These are phyloP conservation scores for Penicillium sclerotiorum DNA, from an alignment of 2,329 filamentous ascomycete genomes.

Conservation along the genomic window DNA sequence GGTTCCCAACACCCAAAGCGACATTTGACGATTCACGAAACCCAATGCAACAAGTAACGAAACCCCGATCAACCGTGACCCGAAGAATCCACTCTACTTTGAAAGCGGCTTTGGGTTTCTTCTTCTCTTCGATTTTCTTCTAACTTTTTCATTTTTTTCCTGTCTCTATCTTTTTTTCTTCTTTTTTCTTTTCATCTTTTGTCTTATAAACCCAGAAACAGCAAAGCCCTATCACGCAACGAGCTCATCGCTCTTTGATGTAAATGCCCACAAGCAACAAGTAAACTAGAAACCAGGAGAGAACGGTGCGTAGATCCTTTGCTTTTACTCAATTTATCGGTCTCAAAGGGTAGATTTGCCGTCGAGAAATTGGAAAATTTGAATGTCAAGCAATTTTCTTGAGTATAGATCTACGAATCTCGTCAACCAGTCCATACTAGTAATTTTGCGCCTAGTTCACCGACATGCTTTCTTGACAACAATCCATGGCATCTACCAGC, in stretches of 20 bases:
- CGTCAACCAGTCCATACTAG: too few species aligned
- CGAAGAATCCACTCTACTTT: too few species aligned
- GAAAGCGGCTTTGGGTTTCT: background rate
- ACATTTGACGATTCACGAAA: slow-evolving; percentile 18
- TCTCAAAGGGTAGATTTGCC: too few species aligned
- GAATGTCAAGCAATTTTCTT: too few species aligned
- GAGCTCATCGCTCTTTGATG: background rate
- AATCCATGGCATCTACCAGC: too few species aligned
- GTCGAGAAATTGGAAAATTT: too few species aligned
- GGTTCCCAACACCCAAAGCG: background rate
- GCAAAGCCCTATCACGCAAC: background rate
- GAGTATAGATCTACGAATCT: too few species aligned
- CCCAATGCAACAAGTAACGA: slow-evolving; percentile 3
- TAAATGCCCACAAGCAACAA: background rate
- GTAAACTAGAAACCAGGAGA: background rate
- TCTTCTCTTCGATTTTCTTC: background rate
- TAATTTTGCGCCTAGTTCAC: too few species aligned
- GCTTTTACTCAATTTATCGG: too few species aligned
- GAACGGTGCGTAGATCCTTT: background rate
- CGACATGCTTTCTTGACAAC: too few species aligned
- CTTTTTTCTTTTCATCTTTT: background rate
- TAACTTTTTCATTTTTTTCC: background rate
- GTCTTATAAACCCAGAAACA: background rate
- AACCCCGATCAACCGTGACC: background rate
- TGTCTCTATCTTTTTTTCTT: background rate